Base-by-base conservation (phyloP, 371 early-diverging fungal genomes). In the Gilbertella persicaria region DNA sequence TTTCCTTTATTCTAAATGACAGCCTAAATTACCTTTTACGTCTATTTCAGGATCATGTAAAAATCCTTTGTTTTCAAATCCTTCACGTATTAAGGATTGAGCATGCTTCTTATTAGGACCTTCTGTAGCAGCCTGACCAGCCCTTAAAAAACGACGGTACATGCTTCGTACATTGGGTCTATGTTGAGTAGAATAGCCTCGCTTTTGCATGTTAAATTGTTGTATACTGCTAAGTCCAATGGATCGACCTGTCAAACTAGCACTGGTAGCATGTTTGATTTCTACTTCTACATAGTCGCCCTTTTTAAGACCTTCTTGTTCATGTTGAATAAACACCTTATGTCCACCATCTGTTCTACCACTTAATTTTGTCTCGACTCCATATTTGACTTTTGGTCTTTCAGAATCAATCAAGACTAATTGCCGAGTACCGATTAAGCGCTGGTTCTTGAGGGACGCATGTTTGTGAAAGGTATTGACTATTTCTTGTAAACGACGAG, bases 371-470 rank as follows among this genome's bases (percentile, higher is more conserved):
- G 64, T 62, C 50, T 69, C 55, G 7, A 57, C 52, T 2, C 66
- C 70, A 26, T 58, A 63, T 53, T 79, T 75, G 30, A 62, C 71
- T 25, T 74, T 73, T 21, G 62, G 64, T 26, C 66, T 75, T 49
- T 73, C 63, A 4, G 85, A 83, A 57, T 90, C 90, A 30, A 87
- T 80, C 25, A 91, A 61, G 5, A 91, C 87, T 46, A 88, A 63
- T 33, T 83, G 82, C 13, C 65, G 63, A 0, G 61, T 52, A 6
- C 86, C 85, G 3, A 90, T 65, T 39, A 82, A 57, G 4, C 58
- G 58, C 46, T 78, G 67, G 60, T 86, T 81, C 41, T 80, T 78
- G 20, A 30, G 56, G 43, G 77, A 66, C 2, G 89, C 90, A 6
- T 70, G 65, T 36, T 57, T 51, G 62, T 88, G 89, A 68, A 88